These are phyloP conservation scores for Nicotiana undulata DNA, from an alignment of 257 asterid genomes.

Conservation along the genomic window DNA sequence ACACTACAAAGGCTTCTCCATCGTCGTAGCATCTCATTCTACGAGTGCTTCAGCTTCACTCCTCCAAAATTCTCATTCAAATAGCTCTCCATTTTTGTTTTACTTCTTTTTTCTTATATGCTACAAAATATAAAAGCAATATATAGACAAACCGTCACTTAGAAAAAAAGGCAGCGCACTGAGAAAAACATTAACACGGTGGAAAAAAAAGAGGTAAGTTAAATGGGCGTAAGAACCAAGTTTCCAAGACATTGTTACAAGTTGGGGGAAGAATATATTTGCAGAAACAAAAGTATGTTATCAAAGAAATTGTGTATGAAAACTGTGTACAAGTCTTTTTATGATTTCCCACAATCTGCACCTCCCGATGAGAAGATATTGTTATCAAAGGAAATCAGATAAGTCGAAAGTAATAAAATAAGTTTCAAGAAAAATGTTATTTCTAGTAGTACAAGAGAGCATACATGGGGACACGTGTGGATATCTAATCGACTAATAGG, in stretches of 20 bases:
- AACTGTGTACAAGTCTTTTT: no score
- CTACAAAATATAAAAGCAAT: not conserved
- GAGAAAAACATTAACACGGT: no score
- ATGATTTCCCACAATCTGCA: no score
- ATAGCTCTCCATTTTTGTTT: constrained; percentile 38
- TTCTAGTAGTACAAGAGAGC: no score
- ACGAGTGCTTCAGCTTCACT: constrained; percentile 62
- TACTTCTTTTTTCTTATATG: not conserved
- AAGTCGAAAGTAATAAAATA: no score
- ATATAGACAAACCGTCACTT: not conserved
- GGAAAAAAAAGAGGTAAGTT: not conserved
- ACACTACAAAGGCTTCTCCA: constrained; percentile 74
- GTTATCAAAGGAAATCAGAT: no score
- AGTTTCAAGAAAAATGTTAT: no score
- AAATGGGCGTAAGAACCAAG: not conserved
- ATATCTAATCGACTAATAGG: not conserved
- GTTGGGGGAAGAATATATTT: not conserved
- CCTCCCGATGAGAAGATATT: no score
- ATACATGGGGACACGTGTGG: no score
- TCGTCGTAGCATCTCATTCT: constrained; percentile 58
- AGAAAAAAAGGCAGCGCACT: not conserved
- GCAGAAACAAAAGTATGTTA: not conserved
- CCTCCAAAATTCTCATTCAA: constrained; percentile 68
- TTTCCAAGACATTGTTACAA: not conserved
- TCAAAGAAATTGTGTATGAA: no score